Evolutionary conservation across 805 yeast species (phyloP).

Genomic region (Nakazawaea anatomiae): DNA sequence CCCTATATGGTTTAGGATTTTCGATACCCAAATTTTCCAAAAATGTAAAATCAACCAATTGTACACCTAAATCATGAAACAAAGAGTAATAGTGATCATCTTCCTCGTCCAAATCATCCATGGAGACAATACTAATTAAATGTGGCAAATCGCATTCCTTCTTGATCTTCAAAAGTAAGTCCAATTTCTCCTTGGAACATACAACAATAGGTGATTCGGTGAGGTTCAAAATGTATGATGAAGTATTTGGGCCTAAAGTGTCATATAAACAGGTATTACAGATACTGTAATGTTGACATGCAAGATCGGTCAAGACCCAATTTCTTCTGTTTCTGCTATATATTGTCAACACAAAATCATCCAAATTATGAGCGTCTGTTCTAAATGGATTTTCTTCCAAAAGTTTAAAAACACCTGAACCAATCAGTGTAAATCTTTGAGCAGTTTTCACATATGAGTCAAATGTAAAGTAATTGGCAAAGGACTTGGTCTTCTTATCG

Average conservation of each 20-base stretch:
- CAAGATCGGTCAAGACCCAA: conserved; percentile 69
- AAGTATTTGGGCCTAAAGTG: conserved; percentile 52
- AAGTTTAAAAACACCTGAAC: conserved; percentile 17
- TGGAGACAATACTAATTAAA: conserved; percentile 49
- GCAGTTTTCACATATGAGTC: neutral
- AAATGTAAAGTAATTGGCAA: conserved; percentile 6
- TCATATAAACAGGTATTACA: conserved; percentile 51
- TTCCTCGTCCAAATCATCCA: conserved; percentile 38
- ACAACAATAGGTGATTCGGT: conserved; percentile 58
- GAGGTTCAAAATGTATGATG: conserved; percentile 54
- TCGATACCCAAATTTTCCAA: conserved; percentile 24
- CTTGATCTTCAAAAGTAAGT: conserved; percentile 38
- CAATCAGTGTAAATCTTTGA: conserved; percentile 15
- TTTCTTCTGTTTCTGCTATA: conserved; percentile 56
- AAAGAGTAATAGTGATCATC: conserved; percentile 13
- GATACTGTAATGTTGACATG: conserved; percentile 52
- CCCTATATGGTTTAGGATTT: conserved; percentile 26
- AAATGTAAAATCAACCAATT: conserved; percentile 25
- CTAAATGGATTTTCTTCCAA: conserved; percentile 15
- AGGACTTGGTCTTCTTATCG: conserved; percentile 15
- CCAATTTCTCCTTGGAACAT: conserved; percentile 46
- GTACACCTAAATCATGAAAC: conserved; percentile 22
- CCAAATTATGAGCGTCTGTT: neutral
- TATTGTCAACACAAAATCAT: conserved; percentile 43
- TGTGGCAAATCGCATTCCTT: conserved; percentile 14